Conservation (phyloP, 2,329 filamentous ascomycete genomes). For the Hypoxylon sp. region DNA sequence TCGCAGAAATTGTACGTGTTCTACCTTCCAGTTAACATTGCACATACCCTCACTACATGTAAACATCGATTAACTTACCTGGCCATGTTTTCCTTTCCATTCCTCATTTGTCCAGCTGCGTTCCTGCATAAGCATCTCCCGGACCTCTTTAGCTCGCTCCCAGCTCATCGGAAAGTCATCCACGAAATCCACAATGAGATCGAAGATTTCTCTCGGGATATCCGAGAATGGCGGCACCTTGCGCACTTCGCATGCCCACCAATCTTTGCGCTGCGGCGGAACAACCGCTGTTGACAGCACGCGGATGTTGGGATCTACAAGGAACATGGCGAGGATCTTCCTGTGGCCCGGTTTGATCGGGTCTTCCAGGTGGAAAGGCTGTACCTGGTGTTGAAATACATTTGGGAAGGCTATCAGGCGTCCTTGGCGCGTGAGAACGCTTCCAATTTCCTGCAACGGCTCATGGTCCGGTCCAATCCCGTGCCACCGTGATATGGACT, state of each 20-base stretch:
- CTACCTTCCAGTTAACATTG: conserved; percentile 5
- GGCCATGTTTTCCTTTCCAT: conserved; percentile 9
- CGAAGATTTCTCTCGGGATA: conserved; percentile 53
- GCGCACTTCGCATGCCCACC: conserved; percentile 53
- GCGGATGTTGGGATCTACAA: conserved; percentile 69
- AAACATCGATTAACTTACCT: conserved; percentile 11
- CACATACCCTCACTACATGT: not conserved
- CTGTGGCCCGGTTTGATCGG: conserved; percentile 67
- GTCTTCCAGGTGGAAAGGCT: conserved; percentile 66
- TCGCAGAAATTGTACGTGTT: conserved; percentile 7
- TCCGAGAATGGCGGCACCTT: conserved; percentile 53
- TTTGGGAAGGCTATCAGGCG: conserved; percentile 72
- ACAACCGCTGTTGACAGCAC: conserved; percentile 63
- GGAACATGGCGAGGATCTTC: conserved; percentile 70
- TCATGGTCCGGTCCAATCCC: conserved; percentile 54
- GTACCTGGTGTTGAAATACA: conserved; percentile 65
- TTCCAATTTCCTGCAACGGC: conserved; percentile 63
- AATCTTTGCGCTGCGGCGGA: conserved; percentile 58
- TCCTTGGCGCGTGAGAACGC: conserved; percentile 62
- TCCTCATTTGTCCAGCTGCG: conserved; percentile 22
- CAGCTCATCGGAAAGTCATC: conserved; percentile 49
- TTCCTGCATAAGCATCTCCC: conserved; percentile 48
- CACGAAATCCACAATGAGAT: conserved; percentile 46
- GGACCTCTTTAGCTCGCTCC: conserved; percentile 45
- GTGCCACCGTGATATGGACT: conserved; percentile 56